Evolutionary conservation across 1,284 basidiomycete species (phyloP).

Genomic region (Porogramme epimiltina): DNA sequence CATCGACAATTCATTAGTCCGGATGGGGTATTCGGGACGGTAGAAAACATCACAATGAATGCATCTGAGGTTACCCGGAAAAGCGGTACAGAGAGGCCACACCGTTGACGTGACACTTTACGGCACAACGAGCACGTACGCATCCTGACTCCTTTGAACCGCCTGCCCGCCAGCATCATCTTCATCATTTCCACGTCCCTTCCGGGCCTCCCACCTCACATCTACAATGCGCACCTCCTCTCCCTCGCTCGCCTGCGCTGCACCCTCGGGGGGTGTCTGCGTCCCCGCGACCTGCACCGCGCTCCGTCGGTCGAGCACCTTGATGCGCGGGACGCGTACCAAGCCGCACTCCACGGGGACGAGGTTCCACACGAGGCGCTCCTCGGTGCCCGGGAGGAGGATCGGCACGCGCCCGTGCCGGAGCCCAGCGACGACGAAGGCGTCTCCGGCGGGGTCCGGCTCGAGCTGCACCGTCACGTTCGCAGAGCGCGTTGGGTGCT

Average conservation of each 20-base stretch:
- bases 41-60: too few species aligned
- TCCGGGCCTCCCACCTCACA: conserved; percentile 30
- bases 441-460: conserved; percentile 54
- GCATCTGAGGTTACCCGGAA: too few species aligned
- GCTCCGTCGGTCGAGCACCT: conserved; percentile 55
- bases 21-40: too few species aligned
- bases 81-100: too few species aligned
- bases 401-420: conserved; percentile 64
- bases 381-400: conserved; percentile 70
- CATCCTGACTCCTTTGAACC: conserved; percentile 3
- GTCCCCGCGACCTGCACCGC: conserved; percentile 18
- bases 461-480: conserved; percentile 70
- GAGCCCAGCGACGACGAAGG: conserved; percentile 73
- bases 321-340: conserved; percentile 58
- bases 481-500: conserved; percentile 60
- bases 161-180: not conserved
- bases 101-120: not conserved
- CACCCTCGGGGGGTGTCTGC: conserved; percentile 5
- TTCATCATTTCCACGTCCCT: conserved; percentile 2
- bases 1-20: too few species aligned
- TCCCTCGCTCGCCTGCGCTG: conserved; percentile 32
- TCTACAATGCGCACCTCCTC: conserved; percentile 56
- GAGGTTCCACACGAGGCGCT: conserved; percentile 62
- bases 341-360: conserved; percentile 75
- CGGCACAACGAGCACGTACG: conserved; percentile 15